These are phyloP conservation scores for Metarhizium album DNA, from an alignment of 2,329 filamentous ascomycete species.

Conservation along the genomic window DNA sequence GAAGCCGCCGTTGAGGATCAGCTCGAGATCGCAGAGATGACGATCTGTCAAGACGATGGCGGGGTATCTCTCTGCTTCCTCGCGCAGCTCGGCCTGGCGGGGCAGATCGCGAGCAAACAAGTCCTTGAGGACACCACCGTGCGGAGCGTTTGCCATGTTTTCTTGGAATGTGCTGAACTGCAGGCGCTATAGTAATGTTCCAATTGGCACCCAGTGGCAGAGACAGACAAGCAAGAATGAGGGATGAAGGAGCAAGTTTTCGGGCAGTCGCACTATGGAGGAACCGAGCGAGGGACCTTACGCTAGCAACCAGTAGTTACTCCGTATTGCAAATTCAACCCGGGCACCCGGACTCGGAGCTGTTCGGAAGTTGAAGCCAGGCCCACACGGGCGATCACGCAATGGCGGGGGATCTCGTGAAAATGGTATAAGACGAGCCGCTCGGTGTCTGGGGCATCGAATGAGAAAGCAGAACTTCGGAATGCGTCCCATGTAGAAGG, in stretches of 20 bases:
- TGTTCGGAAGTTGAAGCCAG: background rate
- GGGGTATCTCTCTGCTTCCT: slow-evolving; percentile 78
- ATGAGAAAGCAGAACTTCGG: background rate
- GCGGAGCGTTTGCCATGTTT: slow-evolving; percentile 59
- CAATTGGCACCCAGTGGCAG: background rate
- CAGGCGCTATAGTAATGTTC: background rate
- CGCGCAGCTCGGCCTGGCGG: slow-evolving; percentile 65
- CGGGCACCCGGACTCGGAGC: slow-evolving; percentile 2
- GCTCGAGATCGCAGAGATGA: slow-evolving; percentile 93
- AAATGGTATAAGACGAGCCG: slow-evolving; percentile 3
- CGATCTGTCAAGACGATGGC: slow-evolving; percentile 80
- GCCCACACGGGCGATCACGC: slow-evolving; percentile 16
- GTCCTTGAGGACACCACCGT: slow-evolving; percentile 96
- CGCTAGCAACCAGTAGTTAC: background rate
- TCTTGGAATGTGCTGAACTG: background rate
- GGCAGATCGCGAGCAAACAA: slow-evolving; percentile 86
- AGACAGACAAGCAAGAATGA: slow-evolving; percentile 1
- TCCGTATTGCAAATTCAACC: no score
- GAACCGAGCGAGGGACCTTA: background rate
- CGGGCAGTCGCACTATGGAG: background rate
- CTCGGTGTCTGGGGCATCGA: background rate
- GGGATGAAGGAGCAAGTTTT: background rate
- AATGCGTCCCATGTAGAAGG: background rate
- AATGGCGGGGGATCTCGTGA: slow-evolving; percentile 19
- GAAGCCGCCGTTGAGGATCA: slow-evolving; percentile 96